phyloP scores from a whole-genome alignment of 1,284 basidiomycete species.

The Fistulina hepatica region DNA sequence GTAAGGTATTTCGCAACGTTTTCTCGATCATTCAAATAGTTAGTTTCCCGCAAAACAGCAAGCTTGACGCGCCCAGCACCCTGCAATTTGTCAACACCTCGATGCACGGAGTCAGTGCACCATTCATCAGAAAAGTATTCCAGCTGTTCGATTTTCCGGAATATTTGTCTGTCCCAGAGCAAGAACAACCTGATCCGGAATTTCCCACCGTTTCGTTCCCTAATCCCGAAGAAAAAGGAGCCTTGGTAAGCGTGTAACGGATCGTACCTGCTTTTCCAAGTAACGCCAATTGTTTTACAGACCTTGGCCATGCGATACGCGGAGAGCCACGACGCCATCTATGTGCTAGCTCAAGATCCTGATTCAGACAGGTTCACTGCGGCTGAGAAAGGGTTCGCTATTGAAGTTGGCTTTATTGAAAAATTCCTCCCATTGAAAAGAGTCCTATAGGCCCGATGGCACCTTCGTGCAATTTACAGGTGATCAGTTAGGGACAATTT shows the following conservation, averaged over 20 bases:
- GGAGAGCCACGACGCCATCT: slow-evolving; percentile 34
- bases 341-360: slow-evolving; percentile 79
- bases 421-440: not conserved
- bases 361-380: slow-evolving; percentile 77
- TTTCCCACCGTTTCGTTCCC: slow-evolving; percentile 78
- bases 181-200: slow-evolving; percentile 65
- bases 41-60: no score
- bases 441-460: slow-evolving; percentile 34
- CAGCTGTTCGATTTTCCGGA: slow-evolving; percentile 43
- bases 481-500: slow-evolving; percentile 71
- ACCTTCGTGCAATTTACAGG: slow-evolving; percentile 70
- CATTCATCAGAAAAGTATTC: slow-evolving; percentile 49
- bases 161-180: slow-evolving; percentile 50
- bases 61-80: slow-evolving; percentile 9
- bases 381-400: slow-evolving; percentile 53
- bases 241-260: slow-evolving; percentile 4
- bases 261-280: slow-evolving; percentile 3
- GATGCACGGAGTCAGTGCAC: slow-evolving; percentile 77
- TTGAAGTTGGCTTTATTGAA: slow-evolving; percentile 1
- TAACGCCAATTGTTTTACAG: slow-evolving; percentile 28
- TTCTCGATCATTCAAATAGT: not conserved
- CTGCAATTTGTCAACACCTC: slow-evolving; percentile 71
- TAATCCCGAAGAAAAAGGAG: slow-evolving; percentile 81
- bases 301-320: slow-evolving; percentile 60
- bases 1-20: not conserved